Base-by-base conservation (phyloP, 441 rosid species). In the Daphne laureola region DNA sequence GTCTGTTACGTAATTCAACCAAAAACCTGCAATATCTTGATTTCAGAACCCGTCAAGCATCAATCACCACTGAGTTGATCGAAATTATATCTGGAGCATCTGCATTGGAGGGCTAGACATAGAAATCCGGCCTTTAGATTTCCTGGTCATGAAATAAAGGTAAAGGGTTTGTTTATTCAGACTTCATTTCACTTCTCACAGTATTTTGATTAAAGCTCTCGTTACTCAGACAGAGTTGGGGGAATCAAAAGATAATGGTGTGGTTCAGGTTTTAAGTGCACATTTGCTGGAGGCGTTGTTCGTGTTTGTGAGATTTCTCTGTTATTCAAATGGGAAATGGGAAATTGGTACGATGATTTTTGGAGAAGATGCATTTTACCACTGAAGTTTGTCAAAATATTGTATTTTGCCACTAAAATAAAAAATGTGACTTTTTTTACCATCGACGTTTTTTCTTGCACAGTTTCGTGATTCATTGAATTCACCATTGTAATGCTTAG, bases 51-150 rank as follows among this genome's bases (percentile, higher is more conserved):
- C 98, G 95, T 54, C 98, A 92, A 86, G 98, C 98, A 44, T 71
- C 98, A 1, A 88, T 92, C 62, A 92, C 98, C 46, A 86, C 98
- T 0, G 98, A 88, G 65, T 73, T 92, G 80, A 88, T 67, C 63
- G 98, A 92, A 74, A 92, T 92, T 77, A 92, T 92, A 49, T 92
- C 95, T 11, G 98, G 96, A 75, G 93, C 93, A 54, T 75, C 96
- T 17, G 98, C 95, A 43, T 66, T 92, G 64, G 91, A 86, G 72
- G 82, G 75, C 67, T 74, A 63, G 70, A 53, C 41, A 26, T 26
- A 25, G 53, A 67, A 54, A 12, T 26, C 4, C 14, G 17, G 31
- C 15, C 26, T 48, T 59, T n/a, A 8, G 8, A 12, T 35, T 53
- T 54, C 18, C 18, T 41, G 15, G 78, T 65, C 36, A 17, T 49